Conservation (phyloP, 2,329 filamentous ascomycete species). For the Cordyceps fumosorosea region DNA sequence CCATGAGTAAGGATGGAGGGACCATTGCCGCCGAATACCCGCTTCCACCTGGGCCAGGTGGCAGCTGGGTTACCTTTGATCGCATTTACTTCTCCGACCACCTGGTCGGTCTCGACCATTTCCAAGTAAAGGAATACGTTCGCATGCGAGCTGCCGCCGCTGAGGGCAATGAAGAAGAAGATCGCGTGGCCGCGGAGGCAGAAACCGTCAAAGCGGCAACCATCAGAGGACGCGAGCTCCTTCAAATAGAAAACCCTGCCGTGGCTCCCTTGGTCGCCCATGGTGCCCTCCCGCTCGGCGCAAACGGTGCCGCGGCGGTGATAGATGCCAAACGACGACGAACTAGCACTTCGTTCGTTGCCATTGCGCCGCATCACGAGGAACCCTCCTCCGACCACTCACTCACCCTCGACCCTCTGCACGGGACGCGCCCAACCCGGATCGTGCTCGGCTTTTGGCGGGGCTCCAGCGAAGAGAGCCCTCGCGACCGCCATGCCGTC, state of each 20-base stretch:
- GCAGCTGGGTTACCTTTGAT: conserved; percentile 59
- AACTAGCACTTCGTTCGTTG: conserved; percentile 17
- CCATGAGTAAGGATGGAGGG: conserved; percentile 41
- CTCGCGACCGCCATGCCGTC: conserved; percentile 52
- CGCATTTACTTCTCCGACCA: conserved; percentile 52
- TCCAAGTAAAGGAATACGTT: conserved; percentile 57
- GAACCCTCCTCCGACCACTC: background rate
- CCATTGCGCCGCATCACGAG: conserved; percentile 5
- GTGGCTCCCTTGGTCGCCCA: conserved; percentile 43
- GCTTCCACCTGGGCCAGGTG: conserved; percentile 51
- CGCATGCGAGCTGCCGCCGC: conserved; percentile 40
- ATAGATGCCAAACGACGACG: conserved; percentile 41
- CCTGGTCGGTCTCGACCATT: conserved; percentile 48
- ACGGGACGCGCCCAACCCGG: conserved; percentile 48
- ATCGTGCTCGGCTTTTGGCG: conserved; percentile 56
- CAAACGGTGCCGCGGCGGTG: background rate
- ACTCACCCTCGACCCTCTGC: conserved; percentile 34
- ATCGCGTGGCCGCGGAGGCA: conserved; percentile 32
- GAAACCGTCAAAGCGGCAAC: conserved; percentile 42
- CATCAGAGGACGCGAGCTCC: conserved; percentile 35
- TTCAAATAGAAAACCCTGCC: conserved; percentile 35
- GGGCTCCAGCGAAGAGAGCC: conserved; percentile 41
- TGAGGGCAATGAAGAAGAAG: conserved; percentile 34
- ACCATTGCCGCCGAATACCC: conserved; percentile 39
- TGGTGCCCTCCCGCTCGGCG: conserved; percentile 41